Percentiles rank a stretch among this genome's conserved stretches.
Conservation (phyloP, 2,329 filamentous ascomycete species). For the Diaporthe destruens region DNA sequence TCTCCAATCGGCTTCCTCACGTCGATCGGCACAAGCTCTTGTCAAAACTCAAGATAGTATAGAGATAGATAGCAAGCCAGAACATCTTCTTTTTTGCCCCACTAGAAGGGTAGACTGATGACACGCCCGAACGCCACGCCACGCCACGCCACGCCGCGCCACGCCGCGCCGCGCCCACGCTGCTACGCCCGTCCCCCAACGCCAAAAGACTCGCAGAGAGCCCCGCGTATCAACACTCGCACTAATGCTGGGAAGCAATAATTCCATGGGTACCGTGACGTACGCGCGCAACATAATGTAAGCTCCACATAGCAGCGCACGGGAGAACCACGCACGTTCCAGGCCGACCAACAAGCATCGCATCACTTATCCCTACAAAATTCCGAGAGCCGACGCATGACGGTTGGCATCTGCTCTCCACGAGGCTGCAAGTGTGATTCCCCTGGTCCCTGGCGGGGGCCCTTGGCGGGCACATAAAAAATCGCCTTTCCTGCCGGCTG, state of each 20-base stretch:
- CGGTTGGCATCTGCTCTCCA: not conserved
- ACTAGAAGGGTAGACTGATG: no score
- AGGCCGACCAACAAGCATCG: not conserved
- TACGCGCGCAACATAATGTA: constrained; percentile 2
- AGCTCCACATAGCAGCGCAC: not conserved
- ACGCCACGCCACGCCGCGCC: no score
- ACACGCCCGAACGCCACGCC: not conserved
- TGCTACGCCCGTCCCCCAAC: no score
- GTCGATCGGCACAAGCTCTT: no score
- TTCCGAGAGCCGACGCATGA: constrained; percentile 4
- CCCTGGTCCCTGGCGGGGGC: not conserved
- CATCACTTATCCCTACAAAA: constrained; percentile 16
- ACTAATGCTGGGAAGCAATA: not conserved
- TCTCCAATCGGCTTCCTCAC: no score
- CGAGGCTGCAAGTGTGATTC: not conserved
- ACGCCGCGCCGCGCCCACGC: no score
- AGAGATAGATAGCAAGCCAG: not conserved
- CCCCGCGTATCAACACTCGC: no score
- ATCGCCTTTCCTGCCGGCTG: constrained; percentile 1
- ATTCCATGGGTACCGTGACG: not conserved
- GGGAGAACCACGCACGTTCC: not conserved
- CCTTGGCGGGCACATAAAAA: not conserved
- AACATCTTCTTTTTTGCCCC: not conserved
- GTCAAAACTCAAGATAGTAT: not conserved
- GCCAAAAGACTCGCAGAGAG: no score